These are phyloP conservation scores for Artemisia tridentata DNA, from an alignment of 129 eudicot genomes.

Conservation along the genomic window DNA sequence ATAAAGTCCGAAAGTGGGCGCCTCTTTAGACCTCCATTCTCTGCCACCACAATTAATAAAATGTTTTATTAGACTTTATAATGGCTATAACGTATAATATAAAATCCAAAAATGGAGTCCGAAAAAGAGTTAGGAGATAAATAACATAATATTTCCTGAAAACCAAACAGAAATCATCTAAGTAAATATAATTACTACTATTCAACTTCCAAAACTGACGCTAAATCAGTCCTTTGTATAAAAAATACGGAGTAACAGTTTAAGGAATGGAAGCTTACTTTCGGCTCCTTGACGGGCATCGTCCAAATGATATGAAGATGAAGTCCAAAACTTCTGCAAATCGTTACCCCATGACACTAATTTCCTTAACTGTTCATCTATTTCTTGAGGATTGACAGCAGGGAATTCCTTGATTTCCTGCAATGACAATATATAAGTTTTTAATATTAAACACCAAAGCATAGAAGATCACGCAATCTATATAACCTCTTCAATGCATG, in stretches of 20 bases:
- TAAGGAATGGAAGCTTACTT: constrained; percentile 17
- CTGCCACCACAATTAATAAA: constrained; percentile 22
- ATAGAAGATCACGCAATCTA: neutral
- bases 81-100: neutral
- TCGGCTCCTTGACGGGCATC: constrained; percentile 6
- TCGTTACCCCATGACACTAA: constrained; percentile 19
- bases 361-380: neutral
- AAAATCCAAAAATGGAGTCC: neutral
- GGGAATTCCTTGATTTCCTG: constrained; percentile 35
- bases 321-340: constrained; percentile 25
- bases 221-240: neutral
- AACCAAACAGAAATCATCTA: neutral
- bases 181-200: neutral
- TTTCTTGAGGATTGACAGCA: constrained; percentile 23
- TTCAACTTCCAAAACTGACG: neutral
- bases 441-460: constrained; percentile 1
- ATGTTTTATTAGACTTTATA: neutral
- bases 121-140: neutral
- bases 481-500: neutral
- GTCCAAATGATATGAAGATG: constrained; percentile 36
- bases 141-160: neutral
- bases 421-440: constrained; percentile 10
- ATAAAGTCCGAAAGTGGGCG: constrained; percentile 51
- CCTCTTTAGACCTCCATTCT: constrained; percentile 23
- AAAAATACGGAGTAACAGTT: neutral